phyloP scores from a whole-genome alignment of 1,284 basidiomycete genomes.

The Boletus chippewaensis region DNA sequence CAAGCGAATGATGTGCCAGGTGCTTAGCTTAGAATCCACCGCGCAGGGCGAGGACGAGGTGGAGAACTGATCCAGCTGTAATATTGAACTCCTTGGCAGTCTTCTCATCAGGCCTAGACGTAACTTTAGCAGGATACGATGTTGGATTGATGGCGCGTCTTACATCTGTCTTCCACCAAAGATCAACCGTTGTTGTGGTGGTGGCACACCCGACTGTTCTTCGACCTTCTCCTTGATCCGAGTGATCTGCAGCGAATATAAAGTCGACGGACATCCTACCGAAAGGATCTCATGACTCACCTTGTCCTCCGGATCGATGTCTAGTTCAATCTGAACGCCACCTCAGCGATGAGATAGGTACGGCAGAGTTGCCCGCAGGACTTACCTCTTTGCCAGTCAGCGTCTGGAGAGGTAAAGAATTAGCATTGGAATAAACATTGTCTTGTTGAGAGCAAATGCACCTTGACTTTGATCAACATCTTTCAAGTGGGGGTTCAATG shows the following conservation, averaged over 20 bases:
- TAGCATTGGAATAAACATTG: neutral
- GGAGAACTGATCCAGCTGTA: slow-evolving; percentile 76
- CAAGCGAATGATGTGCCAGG: slow-evolving; percentile 6
- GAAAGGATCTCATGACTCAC: slow-evolving; percentile 36
- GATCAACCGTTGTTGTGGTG: slow-evolving; percentile 93
- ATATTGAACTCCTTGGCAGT: slow-evolving; percentile 80
- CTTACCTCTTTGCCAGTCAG: slow-evolving; percentile 88
- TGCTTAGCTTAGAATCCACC: slow-evolving; percentile 47
- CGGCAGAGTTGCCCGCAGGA: neutral
- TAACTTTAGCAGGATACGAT: slow-evolving; percentile 3
- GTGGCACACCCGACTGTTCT: slow-evolving; percentile 98
- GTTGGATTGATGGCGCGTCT: slow-evolving; percentile 32
- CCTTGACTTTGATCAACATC: slow-evolving; percentile 29
- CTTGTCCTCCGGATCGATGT: slow-evolving; percentile 90
- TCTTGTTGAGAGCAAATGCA: neutral
- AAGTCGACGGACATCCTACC: neutral
- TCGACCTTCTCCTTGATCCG: slow-evolving; percentile 99
- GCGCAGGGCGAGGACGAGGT: slow-evolving; percentile 88
- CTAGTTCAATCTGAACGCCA: slow-evolving; percentile 78
- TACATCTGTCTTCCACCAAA: slow-evolving; percentile 94
- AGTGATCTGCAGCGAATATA: slow-evolving; percentile 56
- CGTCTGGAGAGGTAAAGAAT: slow-evolving; percentile 48
- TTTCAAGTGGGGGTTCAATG: slow-evolving; percentile 5
- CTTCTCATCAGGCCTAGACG: slow-evolving; percentile 77
- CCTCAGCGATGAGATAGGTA: slow-evolving; percentile 7